Conservation (phyloP, 2,329 filamentous ascomycete species). For the Akanthomyces muscarius region DNA sequence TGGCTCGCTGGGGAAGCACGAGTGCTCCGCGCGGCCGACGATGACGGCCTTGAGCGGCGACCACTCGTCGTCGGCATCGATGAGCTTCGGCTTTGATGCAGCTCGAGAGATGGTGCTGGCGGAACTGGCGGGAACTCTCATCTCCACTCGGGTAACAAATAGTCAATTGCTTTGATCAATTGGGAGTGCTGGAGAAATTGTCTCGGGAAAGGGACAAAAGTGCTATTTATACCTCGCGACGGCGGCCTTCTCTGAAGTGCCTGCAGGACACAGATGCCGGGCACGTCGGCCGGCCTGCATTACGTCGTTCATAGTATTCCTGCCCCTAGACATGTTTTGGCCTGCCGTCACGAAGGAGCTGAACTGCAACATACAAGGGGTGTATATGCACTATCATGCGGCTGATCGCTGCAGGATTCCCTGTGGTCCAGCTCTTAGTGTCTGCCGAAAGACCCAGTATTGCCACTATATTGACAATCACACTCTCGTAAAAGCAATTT, state of each 20-base stretch:
- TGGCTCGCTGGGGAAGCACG: slow-evolving; percentile 25
- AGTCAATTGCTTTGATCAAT: no score
- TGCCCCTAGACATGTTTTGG: not conserved
- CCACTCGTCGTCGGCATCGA: slow-evolving; percentile 26
- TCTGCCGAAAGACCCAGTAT: not conserved
- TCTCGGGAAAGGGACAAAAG: not conserved
- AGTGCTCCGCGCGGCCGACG: slow-evolving; percentile 26
- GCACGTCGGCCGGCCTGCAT: not conserved
- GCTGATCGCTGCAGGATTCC: not conserved
- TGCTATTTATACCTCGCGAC: not conserved
- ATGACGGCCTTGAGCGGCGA: slow-evolving; percentile 26
- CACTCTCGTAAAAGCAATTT: not conserved
- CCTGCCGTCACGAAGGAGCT: not conserved
- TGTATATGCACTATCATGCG: not conserved
- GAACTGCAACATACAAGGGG: not conserved
- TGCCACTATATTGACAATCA: not conserved
- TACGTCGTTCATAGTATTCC: no score
- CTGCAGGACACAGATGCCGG: not conserved
- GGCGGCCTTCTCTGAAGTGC: not conserved
- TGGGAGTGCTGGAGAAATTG: not conserved
- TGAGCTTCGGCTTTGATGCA: not conserved
- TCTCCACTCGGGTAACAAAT: not conserved
- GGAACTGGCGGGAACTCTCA: not conserved
- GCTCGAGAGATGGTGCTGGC: not conserved
- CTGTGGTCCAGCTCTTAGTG: not conserved